Evolutionary conservation across 1,284 basidiomycete species (phyloP), one percentile per base, ranked within the genome.

Genomic region (Coniophora puteana): DNA sequence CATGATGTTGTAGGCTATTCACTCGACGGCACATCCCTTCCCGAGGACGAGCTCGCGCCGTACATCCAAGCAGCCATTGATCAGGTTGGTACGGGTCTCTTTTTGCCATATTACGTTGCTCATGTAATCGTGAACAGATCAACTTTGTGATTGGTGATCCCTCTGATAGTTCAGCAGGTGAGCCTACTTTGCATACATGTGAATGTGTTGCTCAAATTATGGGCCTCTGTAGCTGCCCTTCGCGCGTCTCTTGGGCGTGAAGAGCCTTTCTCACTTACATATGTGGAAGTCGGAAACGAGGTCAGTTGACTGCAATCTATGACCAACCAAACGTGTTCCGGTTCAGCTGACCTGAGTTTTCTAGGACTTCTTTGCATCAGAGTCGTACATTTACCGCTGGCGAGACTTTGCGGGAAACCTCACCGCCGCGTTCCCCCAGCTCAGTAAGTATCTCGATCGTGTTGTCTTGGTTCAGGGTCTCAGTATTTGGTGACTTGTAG

Each of bases 211-310:
- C 23, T n/a, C n/a, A n/a, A n/a, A n/a, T n/a, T n/a, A n/a, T n/a
- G n/a, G 27, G 18, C n/a, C 17, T 38, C 17, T 44, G 13, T 40
- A 83, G 83, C 77, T 43, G 76, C 78, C 12, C 58, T 80, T 22
- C 71, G 84, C 11, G 76, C 78, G 8, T 73, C 76, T 8, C 63
- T 86, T 6, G 84, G 83, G 2, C 80, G 77, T 38, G 68, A 74
- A 1, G 65, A 69, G 17, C 82, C 84, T 0, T 88, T 80, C 57
- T 56, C 58, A 4, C 59, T 87, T 26, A 68, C 59, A 8, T 81
- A 72, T 46, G 71, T 87, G 12, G 83, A 87, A 60, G 68, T 87
- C 17, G 79, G 81, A 24, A 83, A 82, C 47, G 78, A 83, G 64
- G 80, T 82, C 50, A n/a, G n/a, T n/a, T n/a, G n/a, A n/a, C n/a